Evolutionary conservation across 805 yeast genomes (phyloP).

Genomic region (Wickerhamomyces queroliae): DNA sequence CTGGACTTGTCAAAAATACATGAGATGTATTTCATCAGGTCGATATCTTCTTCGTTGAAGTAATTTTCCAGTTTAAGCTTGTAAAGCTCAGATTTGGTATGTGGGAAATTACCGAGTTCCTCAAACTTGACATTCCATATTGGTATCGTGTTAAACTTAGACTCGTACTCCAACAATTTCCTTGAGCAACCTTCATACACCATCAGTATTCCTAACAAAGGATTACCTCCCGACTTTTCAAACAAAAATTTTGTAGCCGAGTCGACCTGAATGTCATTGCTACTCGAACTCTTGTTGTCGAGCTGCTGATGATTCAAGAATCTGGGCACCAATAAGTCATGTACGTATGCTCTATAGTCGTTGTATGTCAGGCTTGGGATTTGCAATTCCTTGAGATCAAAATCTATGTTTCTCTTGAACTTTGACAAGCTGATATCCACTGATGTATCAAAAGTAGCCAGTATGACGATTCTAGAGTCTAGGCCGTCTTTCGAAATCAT

Average conservation of each 20-base stretch:
- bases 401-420: conserved; percentile 15
- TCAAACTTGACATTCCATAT: conserved; percentile 18
- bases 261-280: not conserved
- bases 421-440: conserved; percentile 6
- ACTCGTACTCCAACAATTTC: not conserved
- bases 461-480: conserved; percentile 20
- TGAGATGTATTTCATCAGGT: conserved; percentile 34
- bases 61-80: conserved; percentile 13
- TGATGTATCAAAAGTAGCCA: conserved; percentile 18
- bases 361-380: conserved; percentile 10
- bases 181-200: conserved; percentile 8
- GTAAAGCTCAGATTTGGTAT: conserved; percentile 11
- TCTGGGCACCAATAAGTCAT: conserved; percentile 9
- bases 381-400: conserved; percentile 13
- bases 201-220: conserved; percentile 10
- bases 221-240: conserved; percentile 19
- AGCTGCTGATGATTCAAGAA: not conserved
- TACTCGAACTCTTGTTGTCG: not conserved
- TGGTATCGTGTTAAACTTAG: conserved; percentile 6
- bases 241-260: conserved; percentile 15
- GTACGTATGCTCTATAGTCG: not conserved
- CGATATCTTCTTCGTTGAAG: conserved; percentile 17
- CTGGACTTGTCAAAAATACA: conserved; percentile 31
- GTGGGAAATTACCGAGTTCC: conserved; percentile 4
- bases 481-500: conserved; percentile 19